These are phyloP conservation scores for Dipteronia sinensis DNA, from an alignment of 345 rosid genomes.

Conservation along the genomic window DNA sequence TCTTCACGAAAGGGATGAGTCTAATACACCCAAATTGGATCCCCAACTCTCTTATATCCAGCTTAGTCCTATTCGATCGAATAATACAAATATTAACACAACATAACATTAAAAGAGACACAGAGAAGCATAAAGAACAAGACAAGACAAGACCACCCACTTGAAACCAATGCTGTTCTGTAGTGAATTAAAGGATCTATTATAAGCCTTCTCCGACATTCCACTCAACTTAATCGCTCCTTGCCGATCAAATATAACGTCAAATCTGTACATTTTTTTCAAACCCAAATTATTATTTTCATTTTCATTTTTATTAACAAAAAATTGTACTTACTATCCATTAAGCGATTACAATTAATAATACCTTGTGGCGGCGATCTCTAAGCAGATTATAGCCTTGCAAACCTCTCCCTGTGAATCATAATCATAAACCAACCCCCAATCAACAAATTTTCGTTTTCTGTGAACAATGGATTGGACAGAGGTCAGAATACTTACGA, in stretches of 20 bases:
- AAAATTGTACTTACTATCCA: not conserved
- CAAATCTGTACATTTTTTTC: slow-evolving; percentile 39
- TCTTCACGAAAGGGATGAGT: slow-evolving; percentile 76
- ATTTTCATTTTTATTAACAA: not conserved
- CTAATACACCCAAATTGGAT: slow-evolving; percentile 90
- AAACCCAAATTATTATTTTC: not conserved
- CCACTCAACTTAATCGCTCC: slow-evolving; percentile 79
- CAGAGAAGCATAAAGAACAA: not conserved
- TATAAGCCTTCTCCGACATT: slow-evolving; percentile 87
- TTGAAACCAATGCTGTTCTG: slow-evolving; percentile 81
- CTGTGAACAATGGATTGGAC: not conserved
- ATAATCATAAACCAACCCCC: not conserved
- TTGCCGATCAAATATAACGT: slow-evolving; percentile 71
- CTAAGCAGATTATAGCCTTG: slow-evolving; percentile 87
- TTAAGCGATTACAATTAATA: slow-evolving; percentile 10
- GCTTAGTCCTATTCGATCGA: slow-evolving; percentile 49
- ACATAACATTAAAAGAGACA: not conserved
- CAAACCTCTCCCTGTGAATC: slow-evolving; percentile 80
- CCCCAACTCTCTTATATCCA: slow-evolving; percentile 77
- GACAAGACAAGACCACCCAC: slow-evolving; percentile 39
- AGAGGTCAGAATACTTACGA: slow-evolving; percentile 42
- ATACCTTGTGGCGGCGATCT: slow-evolving; percentile 82
- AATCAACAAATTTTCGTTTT: not conserved
- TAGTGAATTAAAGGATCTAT: slow-evolving; percentile 71
- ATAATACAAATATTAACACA: not conserved